Evolutionary conservation across 108 stramenopile species (phyloP).

Genomic region (Nannochloropsis oceanica): DNA sequence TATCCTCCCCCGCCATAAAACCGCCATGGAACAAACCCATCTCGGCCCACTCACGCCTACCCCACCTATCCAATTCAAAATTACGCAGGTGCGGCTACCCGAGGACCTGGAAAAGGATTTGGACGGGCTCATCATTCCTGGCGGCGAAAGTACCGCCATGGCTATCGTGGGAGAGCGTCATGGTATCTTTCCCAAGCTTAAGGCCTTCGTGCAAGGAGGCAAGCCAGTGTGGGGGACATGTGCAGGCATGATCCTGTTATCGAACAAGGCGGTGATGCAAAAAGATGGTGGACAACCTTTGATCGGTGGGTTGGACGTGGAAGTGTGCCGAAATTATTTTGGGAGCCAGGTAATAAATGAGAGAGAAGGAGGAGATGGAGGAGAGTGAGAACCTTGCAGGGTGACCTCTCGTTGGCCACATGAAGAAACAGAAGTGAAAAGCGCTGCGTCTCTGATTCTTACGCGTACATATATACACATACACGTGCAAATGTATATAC

Average conservation of each 20-base stretch:
- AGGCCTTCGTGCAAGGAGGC: constrained; percentile 46
- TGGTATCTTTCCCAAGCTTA: constrained; percentile 40
- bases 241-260: constrained; percentile 93
- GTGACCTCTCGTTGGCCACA: neutral
- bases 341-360: constrained; percentile 54
- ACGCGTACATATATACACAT: too few relatives aligned
- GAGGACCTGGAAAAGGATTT: constrained; percentile 49
- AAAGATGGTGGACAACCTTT: constrained; percentile 73
- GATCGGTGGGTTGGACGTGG: constrained; percentile 83
- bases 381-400: neutral
- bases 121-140: constrained; percentile 89
- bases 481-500: too few relatives aligned
- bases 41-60: too few relatives aligned
- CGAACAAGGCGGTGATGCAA: constrained; percentile 59
- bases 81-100: constrained; percentile 60
- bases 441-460: too few relatives aligned
- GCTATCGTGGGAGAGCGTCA: constrained; percentile 39
- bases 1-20: too few relatives aligned
- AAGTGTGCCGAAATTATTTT: constrained; percentile 93
- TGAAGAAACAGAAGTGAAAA: too few relatives aligned
- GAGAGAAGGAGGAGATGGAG: neutral
- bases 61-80: neutral
- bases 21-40: too few relatives aligned
- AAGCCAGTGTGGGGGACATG: constrained; percentile 93
- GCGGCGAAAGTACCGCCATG: constrained; percentile 95